Evolutionary conservation across 495 filamentous ascomycete species (phyloP), one percentile per base, ranked within the genome.

Genomic region (Podospora conica): DNA sequence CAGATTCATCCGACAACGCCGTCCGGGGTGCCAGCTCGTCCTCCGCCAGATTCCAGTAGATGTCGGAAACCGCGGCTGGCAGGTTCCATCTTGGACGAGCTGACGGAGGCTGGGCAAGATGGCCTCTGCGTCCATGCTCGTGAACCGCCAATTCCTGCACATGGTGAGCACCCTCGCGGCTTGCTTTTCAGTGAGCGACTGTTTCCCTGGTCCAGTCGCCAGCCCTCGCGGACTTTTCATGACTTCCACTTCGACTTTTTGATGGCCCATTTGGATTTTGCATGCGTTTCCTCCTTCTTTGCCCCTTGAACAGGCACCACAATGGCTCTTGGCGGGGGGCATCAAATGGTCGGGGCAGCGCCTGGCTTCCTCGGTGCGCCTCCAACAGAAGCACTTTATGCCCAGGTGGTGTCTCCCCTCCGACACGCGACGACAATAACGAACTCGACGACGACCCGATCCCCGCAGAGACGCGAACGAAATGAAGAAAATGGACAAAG

Each of bases 1-100:
- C 55, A 77, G 75, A 77, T 62, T 77, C 75, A 12, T 77, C 75
- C 11, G 75, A 77, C 60, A 74, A 67, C 25, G 74, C 70, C 10
- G 69, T 65, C 9, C 71, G 75, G 22, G 69, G 60, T 29, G 68
- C 70, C 3, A 65, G 65, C 7, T 56, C 70, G 15, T 66, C 73
- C 12, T 55, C 65, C 15, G 60, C 75, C 7, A 68, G 74, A 25
- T 77, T 74, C 67, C 67, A 77, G 65, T 72, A 72, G 65, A 31
- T 21, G 5, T n/a, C 33, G 55, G 63, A n/a, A 48, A 27, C 20
- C 20, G 18, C 27, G 11, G 6, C 55, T 60, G 64, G 15, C 21
- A 11, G 23, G 40, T n/a, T 48, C 40, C 29, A 11, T 33, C 29
- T 33, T 1, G 29, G 9, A 33, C 12, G 29, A 11, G 3, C 10